Base-by-base conservation (phyloP, 257 asterid genomes). In the Linaria vulgaris region DNA sequence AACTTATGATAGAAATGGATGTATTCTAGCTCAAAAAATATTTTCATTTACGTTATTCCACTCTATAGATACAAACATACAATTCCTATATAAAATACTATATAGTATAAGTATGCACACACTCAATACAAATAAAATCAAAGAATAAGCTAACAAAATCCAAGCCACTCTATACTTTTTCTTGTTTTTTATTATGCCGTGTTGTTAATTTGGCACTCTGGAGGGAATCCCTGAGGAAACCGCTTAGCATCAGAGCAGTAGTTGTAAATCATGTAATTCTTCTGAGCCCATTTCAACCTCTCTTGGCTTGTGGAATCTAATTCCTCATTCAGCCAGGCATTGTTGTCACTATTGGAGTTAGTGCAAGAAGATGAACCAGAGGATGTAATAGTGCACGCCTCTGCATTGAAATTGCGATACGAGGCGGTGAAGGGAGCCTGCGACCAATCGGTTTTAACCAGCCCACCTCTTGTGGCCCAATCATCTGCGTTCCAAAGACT, bases 341-440 rank as follows among this genome's bases (percentile, higher is more conserved):
- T 46, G 51, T 19, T 7, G 15, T 15, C 15, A 19, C 34, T 27
- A 2, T 6, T 6, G n/a, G n/a, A n/a, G 6, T 6, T 27, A 27
- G 4, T 27, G 51, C 51, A 46, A 46, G 51, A 46, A 1, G 51
- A 46, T 7, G 51, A 9, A 19, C 51, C 51, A 12, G 51, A 46
- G 19, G 51, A 27, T 19, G 15, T n/a, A 46, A 1, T 14, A 43
- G n/a, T 19, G 17, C 7, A 46, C 19, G 19, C 56, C 10, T 45
- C 22, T 2, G 56, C 67, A 9, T 45, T 62, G 61, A 48, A 64
- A 44, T 51, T 72, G 19, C 69, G 65, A 68, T 66, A 72, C 4
- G 68, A 65, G 9, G 76, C 76, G 15, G 63, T 59, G 67, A 72
- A 72, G 0, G 76, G 72, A 17, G 76, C 76, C 24, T 41, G n/a